Conservation (phyloP, 2,329 filamentous ascomycete species). For the Beauveria australis region DNA sequence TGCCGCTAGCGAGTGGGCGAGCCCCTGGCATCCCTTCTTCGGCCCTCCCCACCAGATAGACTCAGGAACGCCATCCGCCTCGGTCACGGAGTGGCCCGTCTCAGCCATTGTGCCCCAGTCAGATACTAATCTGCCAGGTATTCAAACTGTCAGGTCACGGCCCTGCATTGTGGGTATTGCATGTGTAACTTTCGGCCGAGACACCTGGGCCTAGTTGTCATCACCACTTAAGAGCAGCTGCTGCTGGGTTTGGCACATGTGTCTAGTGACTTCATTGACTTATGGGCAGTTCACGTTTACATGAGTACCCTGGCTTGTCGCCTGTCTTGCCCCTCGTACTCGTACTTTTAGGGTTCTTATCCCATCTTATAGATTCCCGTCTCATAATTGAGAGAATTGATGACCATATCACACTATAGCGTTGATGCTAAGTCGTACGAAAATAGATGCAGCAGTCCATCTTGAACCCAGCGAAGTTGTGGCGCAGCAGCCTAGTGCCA, state of each 20-base stretch:
- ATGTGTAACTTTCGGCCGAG: constrained; percentile 1
- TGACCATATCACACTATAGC: too few relatives aligned
- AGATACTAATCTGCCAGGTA: background rate
- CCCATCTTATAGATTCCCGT: too few relatives aligned
- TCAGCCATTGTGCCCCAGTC: background rate
- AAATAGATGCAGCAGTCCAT: too few relatives aligned
- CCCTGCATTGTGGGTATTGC: background rate
- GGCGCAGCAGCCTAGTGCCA: too few relatives aligned
- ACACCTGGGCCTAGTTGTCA: background rate
- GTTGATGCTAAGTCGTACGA: too few relatives aligned
- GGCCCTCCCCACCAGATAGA: background rate
- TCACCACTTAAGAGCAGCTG: background rate
- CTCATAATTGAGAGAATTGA: too few relatives aligned
- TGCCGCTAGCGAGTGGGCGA: background rate
- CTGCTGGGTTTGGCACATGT: background rate
- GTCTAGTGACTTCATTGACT: background rate
- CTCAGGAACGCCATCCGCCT: background rate
- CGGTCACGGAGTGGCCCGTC: background rate
- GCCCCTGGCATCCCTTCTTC: background rate
- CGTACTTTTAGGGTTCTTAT: too few relatives aligned
- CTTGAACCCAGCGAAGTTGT: too few relatives aligned
- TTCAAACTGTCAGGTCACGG: background rate
- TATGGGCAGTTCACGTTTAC: too few relatives aligned
- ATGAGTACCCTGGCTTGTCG: too few relatives aligned
- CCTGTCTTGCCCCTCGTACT: too few relatives aligned